A percentile compares a stretch with the other conserved stretches of the same genome.
phyloP scores from a whole-genome alignment of 2,329 filamentous ascomycete species.

The Didymellaceae sp. region DNA sequence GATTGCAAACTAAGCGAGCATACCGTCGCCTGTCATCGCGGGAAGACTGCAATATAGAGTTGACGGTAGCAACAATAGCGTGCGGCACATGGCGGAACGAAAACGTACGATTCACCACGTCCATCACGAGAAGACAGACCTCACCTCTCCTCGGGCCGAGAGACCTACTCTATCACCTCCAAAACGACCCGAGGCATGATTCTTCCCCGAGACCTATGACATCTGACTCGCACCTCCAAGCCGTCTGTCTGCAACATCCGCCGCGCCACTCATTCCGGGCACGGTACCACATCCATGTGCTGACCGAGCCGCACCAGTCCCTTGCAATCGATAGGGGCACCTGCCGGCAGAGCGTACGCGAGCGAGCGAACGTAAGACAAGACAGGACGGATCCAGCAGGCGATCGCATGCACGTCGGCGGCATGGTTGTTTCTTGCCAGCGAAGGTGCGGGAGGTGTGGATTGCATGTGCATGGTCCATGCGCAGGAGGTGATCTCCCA shows the following conservation, averaged over 20 bases:
- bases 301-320: constrained; percentile 4
- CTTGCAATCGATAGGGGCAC: constrained; percentile 1
- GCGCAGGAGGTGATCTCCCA: constrained; percentile 10
- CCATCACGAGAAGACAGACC: background rate
- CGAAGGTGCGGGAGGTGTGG: constrained; percentile 1
- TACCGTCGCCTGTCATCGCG: no score
- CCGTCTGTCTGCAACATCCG: constrained; percentile 5
- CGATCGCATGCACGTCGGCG: constrained; percentile 10
- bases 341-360: constrained; percentile 3
- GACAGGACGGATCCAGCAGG: background rate
- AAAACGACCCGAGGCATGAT: constrained; percentile 1
- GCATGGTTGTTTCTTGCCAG: constrained; percentile 1
- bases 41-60: no score
- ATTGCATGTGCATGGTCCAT: constrained; percentile 8
- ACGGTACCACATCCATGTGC: background rate
- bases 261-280: constrained; percentile 13
- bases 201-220: constrained; percentile 7
- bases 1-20: no score
- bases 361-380: background rate
- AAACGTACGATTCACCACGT: no score
- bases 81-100: no score
- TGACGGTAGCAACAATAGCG: no score
- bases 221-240: constrained; percentile 7
- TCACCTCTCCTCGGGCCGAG: constrained; percentile 6
- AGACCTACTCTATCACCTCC: background rate